Percentiles rank a stretch among this genome's conserved stretches.
These are phyloP conservation scores for Cercophora sp. DNA, from an alignment of 495 filamentous ascomycete species.

Conservation along the genomic window DNA sequence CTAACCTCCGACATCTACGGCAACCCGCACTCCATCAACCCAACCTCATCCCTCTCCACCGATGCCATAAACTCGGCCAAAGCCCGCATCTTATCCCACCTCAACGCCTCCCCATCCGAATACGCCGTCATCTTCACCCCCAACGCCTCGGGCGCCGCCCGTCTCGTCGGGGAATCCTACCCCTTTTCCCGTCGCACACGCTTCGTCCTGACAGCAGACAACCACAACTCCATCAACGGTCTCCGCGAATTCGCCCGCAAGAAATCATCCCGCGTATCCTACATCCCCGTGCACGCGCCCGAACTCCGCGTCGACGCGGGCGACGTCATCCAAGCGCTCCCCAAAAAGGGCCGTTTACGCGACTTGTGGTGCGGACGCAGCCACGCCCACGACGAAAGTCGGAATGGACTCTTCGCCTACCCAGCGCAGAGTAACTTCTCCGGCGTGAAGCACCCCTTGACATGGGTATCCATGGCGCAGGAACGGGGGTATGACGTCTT, in stretches of 20 bases:
- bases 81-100: constrained; percentile 45
- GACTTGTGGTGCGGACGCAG: neutral
- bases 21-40: constrained; percentile 57
- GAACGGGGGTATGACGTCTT: constrained; percentile 45
- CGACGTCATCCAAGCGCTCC: constrained; percentile 12
- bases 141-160: constrained; percentile 58
- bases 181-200: constrained; percentile 15
- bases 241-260: constrained; percentile 27
- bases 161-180: constrained; percentile 51
- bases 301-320: constrained; percentile 16
- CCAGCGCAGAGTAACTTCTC: constrained; percentile 63
- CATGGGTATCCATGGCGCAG: constrained; percentile 47
- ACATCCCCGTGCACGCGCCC: constrained; percentile 18
- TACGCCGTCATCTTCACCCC: constrained; percentile 61
- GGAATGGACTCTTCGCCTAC: constrained; percentile 56
- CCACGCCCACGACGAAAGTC: neutral
- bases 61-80: constrained; percentile 43
- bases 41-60: constrained; percentile 46
- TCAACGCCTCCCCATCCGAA: constrained; percentile 52
- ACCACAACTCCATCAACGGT: constrained; percentile 38
- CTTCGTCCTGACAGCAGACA: constrained; percentile 30
- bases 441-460: constrained; percentile 52
- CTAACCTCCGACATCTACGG: constrained; percentile 42
- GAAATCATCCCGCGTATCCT: constrained; percentile 9
- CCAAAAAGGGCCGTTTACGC: neutral